A percentile compares a stretch with the other conserved stretches of the same genome.
These are phyloP conservation scores for Haplosporangium gracile DNA, from an alignment of 192 early-diverging fungal genomes.

Conservation along the genomic window DNA sequence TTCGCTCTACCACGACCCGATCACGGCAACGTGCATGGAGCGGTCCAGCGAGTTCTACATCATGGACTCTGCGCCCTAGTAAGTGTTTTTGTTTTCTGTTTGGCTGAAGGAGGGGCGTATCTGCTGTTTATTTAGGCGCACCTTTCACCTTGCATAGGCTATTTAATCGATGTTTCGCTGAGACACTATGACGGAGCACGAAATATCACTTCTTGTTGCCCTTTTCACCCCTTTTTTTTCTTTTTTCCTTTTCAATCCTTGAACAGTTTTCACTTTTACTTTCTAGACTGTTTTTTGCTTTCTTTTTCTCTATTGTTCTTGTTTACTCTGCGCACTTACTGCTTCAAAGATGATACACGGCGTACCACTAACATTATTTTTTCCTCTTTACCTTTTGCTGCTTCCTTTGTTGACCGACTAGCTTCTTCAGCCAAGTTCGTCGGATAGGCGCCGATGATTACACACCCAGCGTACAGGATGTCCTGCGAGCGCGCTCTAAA, in stretches of 20 bases:
- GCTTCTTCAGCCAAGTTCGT: slow-evolving; percentile 92
- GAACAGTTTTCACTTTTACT: background rate
- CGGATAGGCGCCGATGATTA: slow-evolving; percentile 89
- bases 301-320: background rate
- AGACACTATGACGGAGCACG: slow-evolving; percentile 3
- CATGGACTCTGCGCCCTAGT: slow-evolving; percentile 95
- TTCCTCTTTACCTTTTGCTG: background rate
- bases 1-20: slow-evolving; percentile 78
- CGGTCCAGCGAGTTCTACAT: slow-evolving; percentile 88
- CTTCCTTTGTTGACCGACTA: slow-evolving; percentile 23
- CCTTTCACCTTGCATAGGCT: background rate
- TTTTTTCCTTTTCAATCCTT: background rate
- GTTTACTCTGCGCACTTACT: background rate
- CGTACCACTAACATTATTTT: background rate
- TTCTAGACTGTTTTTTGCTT: background rate
- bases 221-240: background rate
- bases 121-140: background rate
- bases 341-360: background rate
- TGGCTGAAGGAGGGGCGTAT: background rate
- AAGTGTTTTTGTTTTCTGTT: slow-evolving; percentile 36
- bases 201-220: background rate
- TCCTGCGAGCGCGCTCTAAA: slow-evolving; percentile 93
- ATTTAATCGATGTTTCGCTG: background rate
- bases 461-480: slow-evolving; percentile 92
- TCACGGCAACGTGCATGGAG: slow-evolving; percentile 74